phyloP scores from a whole-genome alignment of 164 flowering plant genomes.

The Liriodendron chinense region DNA sequence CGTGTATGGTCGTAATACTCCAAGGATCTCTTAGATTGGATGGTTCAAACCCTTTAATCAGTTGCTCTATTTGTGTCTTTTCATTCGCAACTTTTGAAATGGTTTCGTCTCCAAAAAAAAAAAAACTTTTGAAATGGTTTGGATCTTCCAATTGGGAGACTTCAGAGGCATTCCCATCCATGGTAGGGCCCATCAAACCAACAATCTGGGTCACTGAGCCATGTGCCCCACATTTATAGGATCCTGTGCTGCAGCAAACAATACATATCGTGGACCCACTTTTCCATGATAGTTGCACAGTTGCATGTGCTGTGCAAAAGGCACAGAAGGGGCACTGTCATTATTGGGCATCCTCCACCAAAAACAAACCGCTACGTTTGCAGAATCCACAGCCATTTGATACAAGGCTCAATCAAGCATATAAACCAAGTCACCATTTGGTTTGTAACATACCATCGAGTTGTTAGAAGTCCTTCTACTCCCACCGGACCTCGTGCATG shows the following conservation, averaged over 20 bases:
- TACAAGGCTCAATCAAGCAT: no score
- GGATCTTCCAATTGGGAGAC: neutral
- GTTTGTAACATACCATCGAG: conserved; percentile 62
- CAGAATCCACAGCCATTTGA: neutral
- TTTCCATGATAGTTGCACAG: no score
- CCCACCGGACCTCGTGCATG: conserved; percentile 99
- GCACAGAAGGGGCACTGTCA: no score
- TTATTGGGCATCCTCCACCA: no score
- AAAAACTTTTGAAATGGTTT: neutral
- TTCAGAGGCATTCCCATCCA: neutral
- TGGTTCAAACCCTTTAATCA: no score
- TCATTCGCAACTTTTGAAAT: neutral
- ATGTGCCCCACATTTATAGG: neutral
- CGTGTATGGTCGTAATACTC: no score
- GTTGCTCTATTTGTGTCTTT: neutral
- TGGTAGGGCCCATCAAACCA: neutral
- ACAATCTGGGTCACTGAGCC: neutral
- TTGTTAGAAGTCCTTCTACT: conserved; percentile 91
- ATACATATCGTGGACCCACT: no score
- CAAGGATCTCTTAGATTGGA: no score
- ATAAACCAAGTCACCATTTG: neutral
- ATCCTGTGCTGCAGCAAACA: no score
- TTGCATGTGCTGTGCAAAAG: no score
- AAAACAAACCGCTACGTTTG: neutral
- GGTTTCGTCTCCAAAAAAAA: no score